Conservation (phyloP, 176 grass and related monocot genomes). For the Coix lacrymajobi region DNA sequence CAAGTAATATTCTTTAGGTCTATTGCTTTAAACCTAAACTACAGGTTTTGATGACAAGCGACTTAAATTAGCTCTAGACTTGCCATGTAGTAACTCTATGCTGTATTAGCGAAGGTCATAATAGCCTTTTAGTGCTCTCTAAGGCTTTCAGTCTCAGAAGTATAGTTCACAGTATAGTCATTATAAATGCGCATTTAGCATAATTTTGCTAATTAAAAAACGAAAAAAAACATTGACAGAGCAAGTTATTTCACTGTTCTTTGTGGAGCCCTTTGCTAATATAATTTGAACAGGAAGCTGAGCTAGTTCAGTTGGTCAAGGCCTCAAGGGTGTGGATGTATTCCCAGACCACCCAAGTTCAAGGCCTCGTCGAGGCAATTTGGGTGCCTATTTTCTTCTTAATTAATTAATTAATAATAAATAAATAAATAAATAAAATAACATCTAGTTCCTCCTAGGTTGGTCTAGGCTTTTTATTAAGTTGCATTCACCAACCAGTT, state of each 20-base stretch:
- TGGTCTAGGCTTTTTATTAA: no score
- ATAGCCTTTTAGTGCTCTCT: not conserved
- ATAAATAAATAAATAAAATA: not conserved
- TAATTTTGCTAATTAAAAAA: not conserved
- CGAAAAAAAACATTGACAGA: not conserved
- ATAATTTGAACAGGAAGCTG: not conserved
- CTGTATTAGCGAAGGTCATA: not conserved
- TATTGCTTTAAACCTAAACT: not conserved
- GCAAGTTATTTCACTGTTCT: not conserved
- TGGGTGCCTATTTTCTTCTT: not conserved
- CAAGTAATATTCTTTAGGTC: not conserved
- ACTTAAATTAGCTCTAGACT: not conserved
- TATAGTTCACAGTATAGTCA: not conserved
- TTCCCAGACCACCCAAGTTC: not conserved
- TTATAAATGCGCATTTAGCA: not conserved
- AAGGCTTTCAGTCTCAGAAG: not conserved
- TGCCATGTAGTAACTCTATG: not conserved
- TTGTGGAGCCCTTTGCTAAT: not conserved
- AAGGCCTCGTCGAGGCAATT: not conserved
- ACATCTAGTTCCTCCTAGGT: not conserved
- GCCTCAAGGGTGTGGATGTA: not conserved
- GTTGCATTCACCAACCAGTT: no score
- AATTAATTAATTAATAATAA: not conserved
- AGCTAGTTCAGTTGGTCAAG: not conserved
- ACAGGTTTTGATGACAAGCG: not conserved